Base-by-base conservation (phyloP, 2,329 filamentous ascomycete species). In the Dactylonectria macrodidyma region DNA sequence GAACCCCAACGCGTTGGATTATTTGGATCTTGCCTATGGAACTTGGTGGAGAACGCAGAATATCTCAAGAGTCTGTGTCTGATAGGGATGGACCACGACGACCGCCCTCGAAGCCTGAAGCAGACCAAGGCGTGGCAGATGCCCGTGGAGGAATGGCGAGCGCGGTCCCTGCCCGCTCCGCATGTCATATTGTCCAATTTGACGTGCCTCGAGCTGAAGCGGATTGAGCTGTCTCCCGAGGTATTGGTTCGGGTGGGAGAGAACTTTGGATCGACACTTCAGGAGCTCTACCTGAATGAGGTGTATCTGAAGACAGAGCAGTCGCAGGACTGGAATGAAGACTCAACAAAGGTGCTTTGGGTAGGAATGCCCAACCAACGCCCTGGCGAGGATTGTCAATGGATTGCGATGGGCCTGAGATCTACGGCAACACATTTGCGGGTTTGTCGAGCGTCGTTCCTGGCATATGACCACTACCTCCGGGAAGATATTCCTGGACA, bases 11-110 rank as follows among this genome's bases (percentile, higher is more conserved):
- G 78, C 9, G 78, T 79, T n/a, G 73, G 75, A 16, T 71, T 80
- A 19, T 87, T 87, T 73, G 81, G 81, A 22, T 79, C 80, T 44
- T 82, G 84, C 61, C 77, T 88, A 3, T 88, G 86, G 86, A 82
- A 84, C 68, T 75, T 87, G 47, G 83, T 88, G 16, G 81, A 81
- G 55, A 83, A 83, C 56, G 85, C 86, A 0, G 74, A 76, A 26
- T 73, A 77, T 9, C 80, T 88, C 12, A 78, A 83, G 69, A 87
- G 81, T 51, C 76, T 88, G 19, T 87, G 85, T 65, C 70, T 88
- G 16, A 79, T 85, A 11, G 84, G 85, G n/a, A 78, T 82, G 68
- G 82, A 85, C 65, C 77, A 81, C 19, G 81, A 84, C 26, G 80
- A 81, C 41, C 78, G 78, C 30, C 79, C 78, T 2, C 73, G 78